These are phyloP conservation scores for Backusella sp. DNA, from an alignment of 192 early-diverging fungal species.

Conservation along the genomic window DNA sequence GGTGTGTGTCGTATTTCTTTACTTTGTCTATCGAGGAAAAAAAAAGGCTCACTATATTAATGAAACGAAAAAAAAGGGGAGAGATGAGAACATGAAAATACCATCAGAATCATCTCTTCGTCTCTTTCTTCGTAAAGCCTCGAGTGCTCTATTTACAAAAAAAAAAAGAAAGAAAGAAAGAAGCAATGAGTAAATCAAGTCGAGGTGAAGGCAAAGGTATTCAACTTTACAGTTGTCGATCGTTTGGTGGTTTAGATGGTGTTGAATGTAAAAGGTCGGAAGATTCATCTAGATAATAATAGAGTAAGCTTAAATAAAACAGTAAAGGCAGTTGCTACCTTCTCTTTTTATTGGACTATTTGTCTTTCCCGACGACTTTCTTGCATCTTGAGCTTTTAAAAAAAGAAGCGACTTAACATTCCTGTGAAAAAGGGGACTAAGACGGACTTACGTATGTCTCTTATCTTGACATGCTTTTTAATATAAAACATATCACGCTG, in stretches of 20 bases:
- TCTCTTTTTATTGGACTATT: not conserved
- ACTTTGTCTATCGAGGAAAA: not conserved
- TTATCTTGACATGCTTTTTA: conserved; percentile 14
- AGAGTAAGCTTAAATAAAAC: not conserved
- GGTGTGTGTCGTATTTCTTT: not conserved
- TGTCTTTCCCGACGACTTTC: conserved; percentile 4
- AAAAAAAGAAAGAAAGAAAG: no score
- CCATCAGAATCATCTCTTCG: conserved; percentile 13
- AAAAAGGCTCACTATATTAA: no score
- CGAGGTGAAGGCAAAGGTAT: not conserved
- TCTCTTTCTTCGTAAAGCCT: conserved; percentile 10
- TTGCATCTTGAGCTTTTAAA: not conserved
- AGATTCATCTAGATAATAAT: conserved; percentile 5
- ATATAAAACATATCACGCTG: conserved; percentile 10
- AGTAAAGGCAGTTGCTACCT: not conserved
- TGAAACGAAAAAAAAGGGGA: not conserved
- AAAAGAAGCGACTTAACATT: not conserved
- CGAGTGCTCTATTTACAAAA: conserved; percentile 3
- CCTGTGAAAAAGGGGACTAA: not conserved
- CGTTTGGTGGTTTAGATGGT: conserved; percentile 7
- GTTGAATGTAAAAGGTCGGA: conserved; percentile 16
- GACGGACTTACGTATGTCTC: not conserved
- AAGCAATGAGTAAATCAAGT: not conserved
- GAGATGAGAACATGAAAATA: not conserved
- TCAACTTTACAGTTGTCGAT: conserved; percentile 10